These are phyloP conservation scores for Phytopythium montanum DNA, from an alignment of 352 stramenopile species.

Conservation along the genomic window DNA sequence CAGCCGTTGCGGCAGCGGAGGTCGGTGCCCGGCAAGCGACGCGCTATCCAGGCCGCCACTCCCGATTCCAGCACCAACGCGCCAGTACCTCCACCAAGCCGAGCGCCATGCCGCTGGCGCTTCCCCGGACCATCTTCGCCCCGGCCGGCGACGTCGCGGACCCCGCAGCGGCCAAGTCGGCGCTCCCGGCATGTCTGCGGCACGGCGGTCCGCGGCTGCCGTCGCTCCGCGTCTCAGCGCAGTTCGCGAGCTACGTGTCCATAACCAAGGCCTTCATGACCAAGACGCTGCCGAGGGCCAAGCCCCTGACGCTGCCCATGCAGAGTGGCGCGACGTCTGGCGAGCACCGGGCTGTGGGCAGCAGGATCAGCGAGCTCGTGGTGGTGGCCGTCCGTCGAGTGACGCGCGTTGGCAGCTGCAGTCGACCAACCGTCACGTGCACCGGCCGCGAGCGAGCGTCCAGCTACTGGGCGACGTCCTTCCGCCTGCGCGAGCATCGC, in stretches of 20 bases:
- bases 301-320: conserved; percentile 21
- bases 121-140: conserved; percentile 5
- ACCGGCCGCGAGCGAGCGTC: conserved; percentile 7
- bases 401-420: conserved; percentile 5
- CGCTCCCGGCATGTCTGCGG: not conserved
- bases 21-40: not conserved
- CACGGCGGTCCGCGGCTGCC: conserved; percentile 16
- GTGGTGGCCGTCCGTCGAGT: conserved; percentile 35
- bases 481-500: conserved; percentile 14
- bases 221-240: conserved; percentile 16
- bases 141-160: not conserved
- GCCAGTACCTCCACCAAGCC: not conserved
- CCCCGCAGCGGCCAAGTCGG: conserved; percentile 14
- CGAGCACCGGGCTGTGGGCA: not conserved
- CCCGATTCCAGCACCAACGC: not conserved
- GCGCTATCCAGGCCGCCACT: not conserved
- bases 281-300: conserved; percentile 26
- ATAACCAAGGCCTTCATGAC: conserved; percentile 34
- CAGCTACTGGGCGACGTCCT: conserved; percentile 10
- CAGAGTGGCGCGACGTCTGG: not conserved
- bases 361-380: conserved; percentile 31
- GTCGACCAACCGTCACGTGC: conserved; percentile 4
- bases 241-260: conserved; percentile 21
- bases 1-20: not conserved
- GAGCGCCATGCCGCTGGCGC: conserved; percentile 14